Evolutionary conservation across 495 filamentous ascomycete species (phyloP).

Genomic region (Penicillium waksmanii): DNA sequence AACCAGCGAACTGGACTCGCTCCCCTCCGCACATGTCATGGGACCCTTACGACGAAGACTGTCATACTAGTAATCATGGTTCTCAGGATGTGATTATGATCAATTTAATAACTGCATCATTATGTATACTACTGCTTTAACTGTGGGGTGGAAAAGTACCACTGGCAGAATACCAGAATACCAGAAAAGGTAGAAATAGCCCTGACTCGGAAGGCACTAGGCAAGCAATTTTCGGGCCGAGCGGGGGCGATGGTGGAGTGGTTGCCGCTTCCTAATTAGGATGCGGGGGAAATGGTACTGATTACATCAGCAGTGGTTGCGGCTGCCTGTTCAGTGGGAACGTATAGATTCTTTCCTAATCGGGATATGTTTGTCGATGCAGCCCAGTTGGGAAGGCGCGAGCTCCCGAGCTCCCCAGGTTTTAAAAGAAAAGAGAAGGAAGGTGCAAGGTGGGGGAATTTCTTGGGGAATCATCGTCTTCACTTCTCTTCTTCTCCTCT

Average conservation of each 20-base stretch:
- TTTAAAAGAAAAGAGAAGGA: background rate
- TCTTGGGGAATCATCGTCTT: background rate
- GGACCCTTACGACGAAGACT: too few species aligned
- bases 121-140: too few species aligned
- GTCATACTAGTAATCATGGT: too few species aligned
- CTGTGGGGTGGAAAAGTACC: too few species aligned
- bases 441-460: background rate
- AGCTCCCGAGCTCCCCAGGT: background rate
- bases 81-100: too few species aligned
- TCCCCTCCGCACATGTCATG: too few species aligned
- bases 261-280: background rate
- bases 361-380: background rate
- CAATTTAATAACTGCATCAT: too few species aligned
- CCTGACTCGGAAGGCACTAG: background rate
- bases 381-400: background rate
- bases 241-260: background rate
- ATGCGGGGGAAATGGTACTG: background rate
- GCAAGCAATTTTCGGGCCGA: background rate
- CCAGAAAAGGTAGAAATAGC: background rate
- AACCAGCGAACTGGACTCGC: too few species aligned
- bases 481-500: background rate
- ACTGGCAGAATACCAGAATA: too few species aligned
- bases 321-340: background rate
- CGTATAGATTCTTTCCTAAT: background rate
- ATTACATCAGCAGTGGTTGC: constrained; percentile 2